A percentile compares a stretch with the other conserved stretches of the same genome.
Evolutionary conservation across 345 rosid species (phyloP).

Genomic region (Eucalyptus globulus): DNA sequence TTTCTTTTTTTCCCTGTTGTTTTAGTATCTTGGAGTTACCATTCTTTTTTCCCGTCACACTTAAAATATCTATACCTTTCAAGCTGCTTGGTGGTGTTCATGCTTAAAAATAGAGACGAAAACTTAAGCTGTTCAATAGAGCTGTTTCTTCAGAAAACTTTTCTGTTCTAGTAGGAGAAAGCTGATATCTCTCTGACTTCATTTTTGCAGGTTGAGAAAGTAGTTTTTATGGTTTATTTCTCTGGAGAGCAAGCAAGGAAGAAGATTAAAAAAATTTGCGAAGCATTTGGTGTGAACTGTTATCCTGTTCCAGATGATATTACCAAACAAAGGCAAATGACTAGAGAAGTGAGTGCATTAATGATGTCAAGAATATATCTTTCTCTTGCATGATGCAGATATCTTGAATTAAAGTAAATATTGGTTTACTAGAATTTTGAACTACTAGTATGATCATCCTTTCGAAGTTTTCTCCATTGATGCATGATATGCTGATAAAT

Average conservation of each 20-base stretch:
- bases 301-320: constrained; percentile 92
- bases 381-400: not conserved
- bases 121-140: not conserved
- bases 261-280: constrained; percentile 82
- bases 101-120: not conserved
- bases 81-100: not conserved
- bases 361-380: not conserved
- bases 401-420: not conserved
- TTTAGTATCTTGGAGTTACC: not conserved
- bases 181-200: not conserved
- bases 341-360: constrained; percentile 62
- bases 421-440: not conserved
- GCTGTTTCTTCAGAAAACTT: not conserved
- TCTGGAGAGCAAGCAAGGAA: constrained; percentile 96
- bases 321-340: constrained; percentile 79
- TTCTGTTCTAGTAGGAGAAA: not conserved
- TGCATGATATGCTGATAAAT: not conserved
- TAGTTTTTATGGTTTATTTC: constrained; percentile 84
- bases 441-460: not conserved
- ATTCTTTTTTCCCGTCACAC: not conserved
- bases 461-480: not conserved
- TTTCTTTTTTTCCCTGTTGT: not conserved
- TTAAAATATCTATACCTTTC: not conserved
- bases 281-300: constrained; percentile 95
- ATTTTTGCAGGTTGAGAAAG: constrained; percentile 63